phyloP scores from a whole-genome alignment of 2,329 filamentous ascomycete species.

The Colletotrichum sp. region DNA sequence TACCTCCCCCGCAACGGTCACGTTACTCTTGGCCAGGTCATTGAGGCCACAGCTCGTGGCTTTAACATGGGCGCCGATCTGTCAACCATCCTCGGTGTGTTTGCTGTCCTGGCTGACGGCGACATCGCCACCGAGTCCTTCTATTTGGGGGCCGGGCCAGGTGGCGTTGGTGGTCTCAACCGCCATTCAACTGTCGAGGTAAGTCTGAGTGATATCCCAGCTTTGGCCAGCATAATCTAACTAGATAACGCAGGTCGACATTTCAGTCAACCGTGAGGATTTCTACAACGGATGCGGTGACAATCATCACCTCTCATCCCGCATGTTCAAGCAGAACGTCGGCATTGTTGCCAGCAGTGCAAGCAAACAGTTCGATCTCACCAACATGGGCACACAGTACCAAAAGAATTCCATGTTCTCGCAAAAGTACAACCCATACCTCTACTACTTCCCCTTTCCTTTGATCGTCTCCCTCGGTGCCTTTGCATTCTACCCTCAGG shows the following conservation, averaged over 20 bases:
- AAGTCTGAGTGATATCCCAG: background rate
- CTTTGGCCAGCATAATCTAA: background rate
- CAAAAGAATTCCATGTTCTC: slow-evolving; percentile 8
- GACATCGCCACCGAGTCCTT: slow-evolving; percentile 8
- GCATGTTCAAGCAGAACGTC: slow-evolving; percentile 16
- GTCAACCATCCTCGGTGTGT: background rate
- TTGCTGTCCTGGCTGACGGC: background rate
- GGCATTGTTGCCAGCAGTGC: background rate
- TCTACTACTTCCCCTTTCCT: slow-evolving; percentile 14
- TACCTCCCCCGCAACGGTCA: slow-evolving; percentile 45
- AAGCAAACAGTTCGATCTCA: slow-evolving; percentile 7
- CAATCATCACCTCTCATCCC: slow-evolving; percentile 10
- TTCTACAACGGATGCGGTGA: slow-evolving; percentile 14
- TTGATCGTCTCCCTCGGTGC: slow-evolving; percentile 7
- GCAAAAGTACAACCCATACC: slow-evolving; percentile 10
- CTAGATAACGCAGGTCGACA: background rate
- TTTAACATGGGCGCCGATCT: slow-evolving; percentile 10
- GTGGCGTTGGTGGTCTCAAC: slow-evolving; percentile 8
- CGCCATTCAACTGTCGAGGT: slow-evolving; percentile 15
- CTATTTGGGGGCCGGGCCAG: slow-evolving; percentile 1
- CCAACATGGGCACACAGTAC: slow-evolving; percentile 13
- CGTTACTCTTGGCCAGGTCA: slow-evolving; percentile 9
- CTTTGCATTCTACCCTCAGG: slow-evolving; percentile 11
- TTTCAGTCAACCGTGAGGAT: slow-evolving; percentile 11
- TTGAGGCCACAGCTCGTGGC: slow-evolving; percentile 7